Base-by-base conservation (phyloP, 768 basidiomycete genomes). In the Mycena capillaripes region DNA sequence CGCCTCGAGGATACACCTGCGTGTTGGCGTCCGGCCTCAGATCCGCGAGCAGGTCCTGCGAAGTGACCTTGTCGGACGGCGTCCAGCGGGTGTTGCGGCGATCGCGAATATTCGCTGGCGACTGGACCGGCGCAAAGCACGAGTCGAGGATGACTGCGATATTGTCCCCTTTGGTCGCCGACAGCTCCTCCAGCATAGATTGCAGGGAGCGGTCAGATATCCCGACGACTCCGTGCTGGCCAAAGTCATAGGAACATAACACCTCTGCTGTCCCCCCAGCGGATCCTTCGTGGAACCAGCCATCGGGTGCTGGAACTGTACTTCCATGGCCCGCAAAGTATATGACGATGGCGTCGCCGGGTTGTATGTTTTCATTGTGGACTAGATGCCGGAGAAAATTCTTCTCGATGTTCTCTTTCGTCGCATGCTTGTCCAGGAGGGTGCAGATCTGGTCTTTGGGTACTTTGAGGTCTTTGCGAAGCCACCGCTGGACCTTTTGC, bases 251-350 rank as follows among this genome's bases (percentile, higher is more conserved):
- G 25, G 93, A 85, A 78, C 91, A 93, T 36, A 93, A 78, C 65
- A 92, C 86, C 74, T 93, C 86, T 19, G 91, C 90, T 30, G 79
- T 72, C 21, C 77, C 77, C 19, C 69, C 71, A 57, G 80, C 79
- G 61, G 82, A 77, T 40, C 82, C 83, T 44, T 80, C 79, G 70
- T 86, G 84, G 76, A 87, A 89, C 93, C 92, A 93, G 60, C 86
- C 89, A 40, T 81, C 79, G 59, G 92, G 92, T n/a, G 90, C 87
- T 17, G 82, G 79, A 50, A 91, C 77, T 64, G 80, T 84, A 77
- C 90, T 91, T 29, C 92, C 92, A 77, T 93, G 92, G n/a, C 92
- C 93, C 42, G 93, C 91, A 76, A 92, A 93, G 76, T 92, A 93
- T 59, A 93, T 79, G 72, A 93, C 74, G 46, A 93, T 86, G 36